Evolutionary conservation across 176 grass and related monocot species (phyloP).

Genomic region (Cenchrus americanus): DNA sequence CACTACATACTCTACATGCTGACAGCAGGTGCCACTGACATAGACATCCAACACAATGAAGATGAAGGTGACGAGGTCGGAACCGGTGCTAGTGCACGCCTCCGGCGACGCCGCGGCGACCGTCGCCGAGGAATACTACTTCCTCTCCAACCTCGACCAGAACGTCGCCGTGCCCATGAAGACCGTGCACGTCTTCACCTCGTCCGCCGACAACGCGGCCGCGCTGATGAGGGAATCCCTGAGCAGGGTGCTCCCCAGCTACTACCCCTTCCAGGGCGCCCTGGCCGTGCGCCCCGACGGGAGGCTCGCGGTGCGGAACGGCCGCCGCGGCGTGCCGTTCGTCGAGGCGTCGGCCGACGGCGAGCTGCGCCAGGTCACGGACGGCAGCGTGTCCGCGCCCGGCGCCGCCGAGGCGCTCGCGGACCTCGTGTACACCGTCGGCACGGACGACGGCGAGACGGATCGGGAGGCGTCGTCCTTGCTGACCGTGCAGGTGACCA

Average conservation of each 20-base stretch:
- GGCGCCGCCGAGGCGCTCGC: conserved; percentile 27
- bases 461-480: conserved; percentile 31
- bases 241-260: conserved; percentile 54
- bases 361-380: conserved; percentile 33
- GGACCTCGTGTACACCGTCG: conserved; percentile 44
- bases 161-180: conserved; percentile 65
- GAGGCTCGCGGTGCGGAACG: conserved; percentile 51
- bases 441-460: conserved; percentile 26
- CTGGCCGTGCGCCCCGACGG: conserved; percentile 48
- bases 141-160: conserved; percentile 65
- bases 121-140: conserved; percentile 42
- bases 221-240: conserved; percentile 47
- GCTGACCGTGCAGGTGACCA: conserved; percentile 60
- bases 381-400: conserved; percentile 30
- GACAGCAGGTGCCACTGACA: too few species aligned
- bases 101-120: neutral
- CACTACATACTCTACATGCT: too few species aligned
- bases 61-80: conserved; percentile 45
- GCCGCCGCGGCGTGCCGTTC: conserved; percentile 57
- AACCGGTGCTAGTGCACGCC: conserved; percentile 45
- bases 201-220: neutral
- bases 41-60: neutral
- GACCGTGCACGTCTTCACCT: conserved; percentile 65
- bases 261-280: conserved; percentile 54
- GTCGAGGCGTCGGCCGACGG: conserved; percentile 48